Evolutionary conservation across 306 rosid species (phyloP).

Genomic region (Luffa acutangula): DNA sequence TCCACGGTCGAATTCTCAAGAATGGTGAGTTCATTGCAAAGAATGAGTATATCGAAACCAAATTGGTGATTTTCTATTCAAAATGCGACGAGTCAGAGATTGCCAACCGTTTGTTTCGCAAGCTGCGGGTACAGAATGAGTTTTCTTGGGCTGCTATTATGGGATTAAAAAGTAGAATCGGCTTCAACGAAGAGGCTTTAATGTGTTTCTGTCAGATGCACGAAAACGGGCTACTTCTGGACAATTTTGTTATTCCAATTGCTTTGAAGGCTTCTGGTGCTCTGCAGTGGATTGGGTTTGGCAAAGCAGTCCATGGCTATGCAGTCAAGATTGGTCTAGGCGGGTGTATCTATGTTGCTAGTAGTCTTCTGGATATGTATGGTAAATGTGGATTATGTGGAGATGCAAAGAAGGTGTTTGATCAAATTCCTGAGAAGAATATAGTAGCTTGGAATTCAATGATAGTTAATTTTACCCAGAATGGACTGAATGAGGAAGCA

Average conservation of each 20-base stretch:
- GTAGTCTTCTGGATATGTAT: conserved; percentile 76
- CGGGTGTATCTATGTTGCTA: conserved; percentile 54
- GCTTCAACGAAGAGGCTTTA: conserved; percentile 39
- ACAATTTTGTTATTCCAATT: conserved; percentile 74
- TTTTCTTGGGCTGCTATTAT: conserved; percentile 84
- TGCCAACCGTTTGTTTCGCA: conserved; percentile 36
- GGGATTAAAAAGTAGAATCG: conserved; percentile 48
- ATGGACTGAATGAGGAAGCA: conserved; percentile 55
- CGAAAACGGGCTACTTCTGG: conserved; percentile 39
- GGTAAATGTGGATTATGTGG: conserved; percentile 65
- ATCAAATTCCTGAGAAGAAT: conserved; percentile 38
- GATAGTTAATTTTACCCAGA: conserved; percentile 44
- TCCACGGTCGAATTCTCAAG: conserved; percentile 57
- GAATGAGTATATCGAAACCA: conserved; percentile 51
- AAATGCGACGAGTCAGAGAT: conserved; percentile 35
- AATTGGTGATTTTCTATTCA: conserved; percentile 60
- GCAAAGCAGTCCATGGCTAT: conserved; percentile 56
- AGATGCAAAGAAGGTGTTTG: conserved; percentile 64
- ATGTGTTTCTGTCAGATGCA: conserved; percentile 39
- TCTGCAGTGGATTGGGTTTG: conserved; percentile 38
- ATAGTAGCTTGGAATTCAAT: conserved; percentile 71
- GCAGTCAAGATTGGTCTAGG: conserved; percentile 35
- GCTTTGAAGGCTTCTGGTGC: conserved; percentile 71
- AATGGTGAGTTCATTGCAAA: conserved; percentile 22
- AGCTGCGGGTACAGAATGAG: conserved; percentile 25